Conservation (phyloP, 1,139 yeast genomes). For the Debaryomyces sp. region DNA sequence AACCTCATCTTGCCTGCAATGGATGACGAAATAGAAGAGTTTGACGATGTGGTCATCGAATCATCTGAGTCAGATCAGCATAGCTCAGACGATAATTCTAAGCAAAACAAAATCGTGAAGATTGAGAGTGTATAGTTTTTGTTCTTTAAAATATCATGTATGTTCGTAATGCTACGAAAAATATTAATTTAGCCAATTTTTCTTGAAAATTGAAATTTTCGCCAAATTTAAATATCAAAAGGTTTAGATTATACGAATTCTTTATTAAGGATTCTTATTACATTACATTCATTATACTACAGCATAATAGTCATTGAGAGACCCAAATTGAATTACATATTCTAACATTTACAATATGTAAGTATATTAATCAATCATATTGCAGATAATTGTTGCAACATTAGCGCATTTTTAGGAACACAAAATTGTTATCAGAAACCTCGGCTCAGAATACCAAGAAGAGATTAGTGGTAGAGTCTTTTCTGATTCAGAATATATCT, state of each 20-base stretch:
- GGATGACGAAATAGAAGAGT: constrained; percentile 60
- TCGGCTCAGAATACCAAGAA: neutral
- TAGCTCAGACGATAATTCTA: constrained; percentile 30
- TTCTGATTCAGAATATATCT: neutral
- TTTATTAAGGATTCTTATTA: too few relatives aligned
- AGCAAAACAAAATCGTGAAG: neutral
- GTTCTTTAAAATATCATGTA: neutral
- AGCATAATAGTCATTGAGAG: neutral
- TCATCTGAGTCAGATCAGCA: constrained; percentile 51
- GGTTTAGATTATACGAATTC: too few relatives aligned
- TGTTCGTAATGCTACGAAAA: neutral
- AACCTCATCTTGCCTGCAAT: constrained; percentile 76
- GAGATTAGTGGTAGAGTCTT: neutral
- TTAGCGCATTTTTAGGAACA: neutral
- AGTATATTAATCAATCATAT: neutral
- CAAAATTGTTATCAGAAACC: constrained; percentile 1
- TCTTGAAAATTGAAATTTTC: neutral
- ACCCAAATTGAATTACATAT: neutral
- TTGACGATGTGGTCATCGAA: constrained; percentile 49
- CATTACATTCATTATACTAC: neutral
- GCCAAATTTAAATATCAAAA: neutral
- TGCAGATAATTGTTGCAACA: neutral
- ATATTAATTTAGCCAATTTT: neutral
- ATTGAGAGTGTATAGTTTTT: neutral
- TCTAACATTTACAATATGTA: neutral